Percentiles rank a stretch among this genome's conserved stretches.
Conservation (phyloP, 371 early-diverging fungal genomes). For the Mucor piriformis region DNA sequence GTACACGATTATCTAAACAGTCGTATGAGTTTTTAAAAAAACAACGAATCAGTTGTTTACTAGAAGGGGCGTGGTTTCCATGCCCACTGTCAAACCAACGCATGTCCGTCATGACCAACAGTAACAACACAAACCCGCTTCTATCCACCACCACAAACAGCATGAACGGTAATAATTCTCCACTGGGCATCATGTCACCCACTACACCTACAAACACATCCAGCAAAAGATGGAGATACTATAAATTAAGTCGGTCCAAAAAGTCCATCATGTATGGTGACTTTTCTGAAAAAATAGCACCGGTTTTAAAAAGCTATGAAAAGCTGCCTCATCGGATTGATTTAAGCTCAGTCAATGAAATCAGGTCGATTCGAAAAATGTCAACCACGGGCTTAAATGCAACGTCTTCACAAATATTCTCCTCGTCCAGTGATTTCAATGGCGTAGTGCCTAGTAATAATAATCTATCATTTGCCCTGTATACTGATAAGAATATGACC, state of each 20-base stretch:
- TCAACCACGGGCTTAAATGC: not conserved
- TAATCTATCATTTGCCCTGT: slow-evolving; percentile 50
- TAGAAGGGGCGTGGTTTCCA: slow-evolving; percentile 79
- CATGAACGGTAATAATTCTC: not conserved
- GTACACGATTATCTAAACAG: slow-evolving; percentile 63
- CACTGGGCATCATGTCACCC: slow-evolving; percentile 11
- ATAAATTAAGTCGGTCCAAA: slow-evolving; percentile 64
- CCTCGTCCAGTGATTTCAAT: no score
- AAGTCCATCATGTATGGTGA: slow-evolving; percentile 71
- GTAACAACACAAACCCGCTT: not conserved
- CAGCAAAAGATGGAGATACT: slow-evolving; percentile 60
- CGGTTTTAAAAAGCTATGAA: slow-evolving; percentile 31
- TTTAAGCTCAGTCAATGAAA: slow-evolving; percentile 54
- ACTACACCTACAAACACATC: not conserved
- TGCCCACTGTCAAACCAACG: slow-evolving; percentile 28
- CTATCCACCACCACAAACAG: not conserved
- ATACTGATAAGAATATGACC: slow-evolving; percentile 37
- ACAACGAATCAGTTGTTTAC: slow-evolving; percentile 69
- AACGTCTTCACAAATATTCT: slow-evolving; percentile 5
- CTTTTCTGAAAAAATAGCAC: slow-evolving; percentile 55
- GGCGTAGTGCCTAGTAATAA: not conserved
- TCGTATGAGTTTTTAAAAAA: slow-evolving; percentile 74
- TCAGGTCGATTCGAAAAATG: slow-evolving; percentile 48
- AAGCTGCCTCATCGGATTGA: slow-evolving; percentile 57
- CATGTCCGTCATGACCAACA: slow-evolving; percentile 14